phyloP scores from a whole-genome alignment of 257 asterid genomes.

The Nyctanthes arbortristis region DNA sequence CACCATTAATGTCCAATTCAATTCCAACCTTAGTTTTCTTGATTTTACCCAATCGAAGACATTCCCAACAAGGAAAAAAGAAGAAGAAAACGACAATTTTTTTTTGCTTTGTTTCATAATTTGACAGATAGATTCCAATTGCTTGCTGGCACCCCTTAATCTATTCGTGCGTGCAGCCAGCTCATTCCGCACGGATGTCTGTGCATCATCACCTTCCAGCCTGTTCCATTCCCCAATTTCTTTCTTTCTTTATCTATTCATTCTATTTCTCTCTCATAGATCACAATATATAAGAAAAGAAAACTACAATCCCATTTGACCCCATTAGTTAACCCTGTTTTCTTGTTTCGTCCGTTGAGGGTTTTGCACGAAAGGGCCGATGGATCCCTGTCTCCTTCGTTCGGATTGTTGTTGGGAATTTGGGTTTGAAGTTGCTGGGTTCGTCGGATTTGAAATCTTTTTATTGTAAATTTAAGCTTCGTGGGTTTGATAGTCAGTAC shows the following conservation, averaged over 20 bases:
- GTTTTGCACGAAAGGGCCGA: conserved; percentile 22
- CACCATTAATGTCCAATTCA: conserved; percentile 4
- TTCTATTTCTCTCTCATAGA: too few relatives aligned
- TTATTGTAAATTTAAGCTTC: conserved; percentile 70
- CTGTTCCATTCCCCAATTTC: conserved; percentile 1
- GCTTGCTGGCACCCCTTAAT: conserved; percentile 46
- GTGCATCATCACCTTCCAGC: conserved; percentile 24
- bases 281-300: too few relatives aligned
- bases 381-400: conserved; percentile 98
- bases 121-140: conserved; percentile 35
- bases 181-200: conserved; percentile 82
- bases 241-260: neutral
- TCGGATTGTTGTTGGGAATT: conserved; percentile 62
- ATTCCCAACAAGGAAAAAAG: neutral
- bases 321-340: neutral
- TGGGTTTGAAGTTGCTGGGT: conserved; percentile 46
- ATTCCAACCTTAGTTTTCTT: neutral
- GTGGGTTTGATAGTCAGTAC: conserved; percentile 50
- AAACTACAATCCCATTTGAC: neutral
- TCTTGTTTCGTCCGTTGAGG: neutral
- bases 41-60: conserved; percentile 26
- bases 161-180: conserved; percentile 71
- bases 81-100: conserved; percentile 18
- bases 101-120: neutral
- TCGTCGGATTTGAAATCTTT: conserved; percentile 25